Base-by-base conservation (phyloP, 2,329 filamentous ascomycete species). In the Fulvia fulva region DNA sequence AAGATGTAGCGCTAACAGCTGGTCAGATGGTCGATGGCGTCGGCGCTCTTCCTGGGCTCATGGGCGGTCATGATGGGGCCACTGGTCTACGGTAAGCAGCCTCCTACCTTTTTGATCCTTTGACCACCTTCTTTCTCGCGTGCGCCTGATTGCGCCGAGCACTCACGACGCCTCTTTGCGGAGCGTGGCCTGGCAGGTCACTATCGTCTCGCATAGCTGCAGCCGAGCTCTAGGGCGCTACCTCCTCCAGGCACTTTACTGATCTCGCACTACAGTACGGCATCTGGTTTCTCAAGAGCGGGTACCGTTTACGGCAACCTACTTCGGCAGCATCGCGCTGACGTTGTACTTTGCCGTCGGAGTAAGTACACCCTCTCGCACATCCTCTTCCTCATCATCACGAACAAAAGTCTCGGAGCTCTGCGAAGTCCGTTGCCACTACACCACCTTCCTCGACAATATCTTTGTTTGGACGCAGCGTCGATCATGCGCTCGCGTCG, bases 41-140 rank as follows among this genome's bases (percentile, higher is more conserved):
- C 93, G 51, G 72, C 89, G 51, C 82, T 99, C 65, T 97, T 97
- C 80, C 82, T 97, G 68, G 84, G 86, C 67, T 96, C 92, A 67
- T 99, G 94, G 83, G 91, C 91, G 25, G 90, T 93, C 66, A 84
- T 97, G 77, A 96, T 97, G 90, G 94, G 94, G 56, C 92, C 90
- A 34, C 81, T 87, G 77, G 82, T 86, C 67, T 99, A 97, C 75
- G 75, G 78, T 78, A 70, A 75, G 76, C 69, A 58, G 54, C 49
- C 58, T 58, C 41, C 50, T 56, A 62, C 53, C 60, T 61, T 61
- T 30, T 58, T 57, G 58, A 56, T 61, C 61, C 55, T 56, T 54
- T 52, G 49, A 53, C 56, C 51, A 54, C 55, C 51, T 56, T 55
- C 52, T 21, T 22, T 32, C 34, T 56, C 55, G 56, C 55, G 50